Conservation (phyloP, 139 green algal genomes). For the Edaphochlamys debaryana region DNA sequence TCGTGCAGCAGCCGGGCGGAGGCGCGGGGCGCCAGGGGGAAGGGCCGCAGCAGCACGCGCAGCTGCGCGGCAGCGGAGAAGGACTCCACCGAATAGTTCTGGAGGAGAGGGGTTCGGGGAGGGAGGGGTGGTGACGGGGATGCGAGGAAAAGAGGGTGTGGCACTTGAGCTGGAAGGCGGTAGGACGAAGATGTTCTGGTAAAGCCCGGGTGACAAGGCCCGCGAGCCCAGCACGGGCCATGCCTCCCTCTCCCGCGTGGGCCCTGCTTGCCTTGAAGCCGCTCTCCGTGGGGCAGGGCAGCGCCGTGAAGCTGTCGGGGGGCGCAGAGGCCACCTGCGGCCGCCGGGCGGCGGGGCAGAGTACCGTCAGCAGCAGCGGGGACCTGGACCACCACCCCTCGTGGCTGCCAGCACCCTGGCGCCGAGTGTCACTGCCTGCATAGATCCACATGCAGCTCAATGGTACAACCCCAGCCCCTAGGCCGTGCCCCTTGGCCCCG, state of each 20-base stretch:
- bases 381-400: too few relatives aligned
- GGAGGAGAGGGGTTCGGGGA: neutral
- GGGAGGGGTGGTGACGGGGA: neutral
- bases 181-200: neutral
- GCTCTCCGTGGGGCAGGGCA: slow-evolving; percentile 12
- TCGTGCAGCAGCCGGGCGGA: neutral
- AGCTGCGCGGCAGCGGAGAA: slow-evolving; percentile 22
- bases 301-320: neutral
- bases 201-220: too few relatives aligned
- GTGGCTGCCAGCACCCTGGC: too few relatives aligned
- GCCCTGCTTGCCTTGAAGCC: slow-evolving; percentile 26
- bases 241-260: too few relatives aligned
- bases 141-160: neutral
- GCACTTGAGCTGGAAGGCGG: neutral
- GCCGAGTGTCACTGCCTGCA: too few relatives aligned
- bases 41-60: slow-evolving; percentile 6
- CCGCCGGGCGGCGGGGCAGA: too few relatives aligned
- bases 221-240: too few relatives aligned
- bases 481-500: too few relatives aligned
- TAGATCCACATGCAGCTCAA: too few relatives aligned
- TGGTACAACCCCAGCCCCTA: too few relatives aligned
- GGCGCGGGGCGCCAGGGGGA: slow-evolving; percentile 9
- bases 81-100: slow-evolving; percentile 28
- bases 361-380: too few relatives aligned
- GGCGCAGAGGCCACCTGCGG: neutral